phyloP scores from a whole-genome alignment of 305 asterid species.

The Nicotiana rustica region DNA sequence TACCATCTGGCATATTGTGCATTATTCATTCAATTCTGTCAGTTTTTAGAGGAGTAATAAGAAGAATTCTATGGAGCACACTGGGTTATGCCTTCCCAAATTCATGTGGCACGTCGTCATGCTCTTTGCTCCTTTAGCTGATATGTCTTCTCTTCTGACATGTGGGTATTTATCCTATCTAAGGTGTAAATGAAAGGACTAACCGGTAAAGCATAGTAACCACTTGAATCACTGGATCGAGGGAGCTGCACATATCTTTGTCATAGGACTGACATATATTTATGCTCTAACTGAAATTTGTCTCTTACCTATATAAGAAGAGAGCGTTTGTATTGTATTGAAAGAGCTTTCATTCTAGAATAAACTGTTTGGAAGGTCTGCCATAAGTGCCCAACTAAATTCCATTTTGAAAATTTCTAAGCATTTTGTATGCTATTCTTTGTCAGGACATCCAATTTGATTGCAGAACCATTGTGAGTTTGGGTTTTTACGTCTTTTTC shows the following conservation, averaged over 20 bases:
- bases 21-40: too few species aligned
- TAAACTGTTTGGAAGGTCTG: not conserved
- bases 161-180: too few species aligned
- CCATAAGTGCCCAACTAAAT: not conserved
- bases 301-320: not conserved
- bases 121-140: too few species aligned
- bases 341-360: not conserved
- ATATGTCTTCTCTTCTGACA: too few species aligned
- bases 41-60: too few species aligned
- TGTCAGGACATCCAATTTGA: too few species aligned
- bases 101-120: too few species aligned
- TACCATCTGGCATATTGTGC: not conserved
- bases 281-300: not conserved
- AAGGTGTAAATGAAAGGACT: not conserved
- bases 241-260: not conserved
- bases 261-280: not conserved
- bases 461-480: not conserved
- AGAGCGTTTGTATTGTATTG: not conserved
- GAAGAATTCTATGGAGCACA: too few species aligned
- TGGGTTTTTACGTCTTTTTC: not conserved
- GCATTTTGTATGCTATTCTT: not conserved
- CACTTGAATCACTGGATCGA: not conserved
- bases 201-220: not conserved
- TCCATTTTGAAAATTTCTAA: not conserved
- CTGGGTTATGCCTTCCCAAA: too few species aligned